Percentiles rank a stretch among this genome's conserved stretches.
Evolutionary conservation across 1,284 basidiomycete genomes (phyloP).

Genomic region (Puccinia coronata): DNA sequence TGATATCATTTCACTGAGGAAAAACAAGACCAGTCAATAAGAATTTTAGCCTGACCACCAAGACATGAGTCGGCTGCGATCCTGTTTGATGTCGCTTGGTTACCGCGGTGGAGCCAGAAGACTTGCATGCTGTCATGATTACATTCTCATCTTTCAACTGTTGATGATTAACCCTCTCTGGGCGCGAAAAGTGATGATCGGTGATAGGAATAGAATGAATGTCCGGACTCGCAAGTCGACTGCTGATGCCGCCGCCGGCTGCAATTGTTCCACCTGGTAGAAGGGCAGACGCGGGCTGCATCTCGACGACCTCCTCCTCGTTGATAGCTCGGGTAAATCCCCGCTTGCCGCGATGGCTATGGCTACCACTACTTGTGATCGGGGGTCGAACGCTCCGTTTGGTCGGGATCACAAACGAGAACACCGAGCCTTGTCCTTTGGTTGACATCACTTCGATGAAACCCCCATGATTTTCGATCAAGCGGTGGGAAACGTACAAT

Average conservation of each 20-base stretch:
- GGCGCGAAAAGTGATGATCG: not conserved
- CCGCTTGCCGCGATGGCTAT: not conserved
- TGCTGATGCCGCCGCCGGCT: conserved; percentile 7
- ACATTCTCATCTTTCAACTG: not conserved
- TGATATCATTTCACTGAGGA: not conserved
- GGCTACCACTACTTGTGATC: not conserved
- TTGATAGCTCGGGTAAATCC: conserved; percentile 25
- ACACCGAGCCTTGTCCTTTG: conserved; percentile 44
- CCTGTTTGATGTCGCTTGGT: not conserved
- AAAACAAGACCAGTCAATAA: not conserved
- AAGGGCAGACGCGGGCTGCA: conserved; percentile 33
- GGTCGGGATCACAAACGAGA: conserved; percentile 46
- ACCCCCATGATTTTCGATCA: conserved; percentile 48
- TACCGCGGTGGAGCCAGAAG: not conserved
- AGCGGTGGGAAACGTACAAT: conserved; percentile 45
- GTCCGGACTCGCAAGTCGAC: conserved; percentile 26
- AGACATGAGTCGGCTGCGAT: conserved; percentile 19
- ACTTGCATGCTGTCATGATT: not conserved
- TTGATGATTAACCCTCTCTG: not conserved
- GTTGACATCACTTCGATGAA: conserved; percentile 48
- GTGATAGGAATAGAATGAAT: conserved; percentile 1
- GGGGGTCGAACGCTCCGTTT: conserved; percentile 17
- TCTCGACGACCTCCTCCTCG: conserved; percentile 37
- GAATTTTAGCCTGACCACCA: conserved; percentile 19
- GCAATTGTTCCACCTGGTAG: conserved; percentile 30